Base-by-base conservation (phyloP, 331 rosid genomes). In the Malus hybrid region DNA sequence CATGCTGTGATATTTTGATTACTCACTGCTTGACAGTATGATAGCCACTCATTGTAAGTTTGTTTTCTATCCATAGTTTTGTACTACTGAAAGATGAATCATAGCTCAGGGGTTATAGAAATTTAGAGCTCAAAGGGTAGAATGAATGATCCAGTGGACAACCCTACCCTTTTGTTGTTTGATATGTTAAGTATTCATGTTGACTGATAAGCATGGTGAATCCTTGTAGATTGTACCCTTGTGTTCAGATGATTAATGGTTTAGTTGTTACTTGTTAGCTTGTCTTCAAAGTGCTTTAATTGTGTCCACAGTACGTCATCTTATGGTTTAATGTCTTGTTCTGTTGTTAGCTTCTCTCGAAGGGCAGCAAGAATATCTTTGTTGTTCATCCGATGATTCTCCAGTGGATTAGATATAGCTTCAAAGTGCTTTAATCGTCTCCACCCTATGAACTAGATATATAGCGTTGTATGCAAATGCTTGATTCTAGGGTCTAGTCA, bases 1-100 rank as follows among this genome's bases (percentile, higher is more conserved):
- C 85, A 87, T 74, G 80, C 81, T 28, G 77, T 80, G 80, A 89
- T 67, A 61, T 74, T 89, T 78, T 84, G 80, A 78, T 72, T 69
- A 28, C 42, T 67, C 65, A 57, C 71, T 77, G 66, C 78, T 75
- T 75, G 75, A 86, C 83, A 60, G 52, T 63, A 28, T 73, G 56
- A 54, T 54, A 74, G 72, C 77, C 76, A 56, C 63, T 70, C 78
- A 65, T 81, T 77, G 85, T 79, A 86, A 85, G 90, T 76, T 82
- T 73, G 48, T 68, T 31, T 15, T 10, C 34, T 57, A 32, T 67
- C 36, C 29, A 44, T 44, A 3, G 5, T 44, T 44, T 44, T 74
- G 70, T 74, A 74, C n/a, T 19, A 29, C 31, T 34, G 20, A 27
- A 55, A 13, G 54, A 50, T 60, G 76, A 73, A 34, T 32, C 69